Evolutionary conservation across 169 alveolate species (phyloP), one percentile per base, ranked within the genome.

Genomic region (Plasmodium vinckei): DNA sequence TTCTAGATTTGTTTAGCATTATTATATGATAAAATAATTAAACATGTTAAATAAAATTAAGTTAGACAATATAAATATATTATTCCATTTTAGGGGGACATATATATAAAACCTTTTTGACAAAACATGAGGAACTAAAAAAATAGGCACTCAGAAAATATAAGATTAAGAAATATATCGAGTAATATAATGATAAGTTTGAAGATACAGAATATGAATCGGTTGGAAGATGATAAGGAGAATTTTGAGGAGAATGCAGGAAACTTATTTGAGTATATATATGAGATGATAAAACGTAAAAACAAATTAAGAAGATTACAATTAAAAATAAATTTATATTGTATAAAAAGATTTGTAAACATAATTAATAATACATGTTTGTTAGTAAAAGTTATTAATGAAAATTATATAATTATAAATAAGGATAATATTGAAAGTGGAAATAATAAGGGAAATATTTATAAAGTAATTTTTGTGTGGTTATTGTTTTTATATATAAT

Each of bases 321-420:
- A 73, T 61, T 53, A 54, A 73, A 73, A 23, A 10, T 23, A 42
- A 73, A 64, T 15, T 6, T 73, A 17, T 61, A 47, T 61, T 61
- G 88, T 42, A 25, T 47, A n/a, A 51, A n/a, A 13, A 46, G 88
- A 65, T 73, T 72, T 73, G 57, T 61, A 15, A 65, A 73, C 46
- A 61, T 73, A 23, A 7, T 73, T 73, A 73, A 73, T 39, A 73
- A 73, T 17, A 44, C 51, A 27, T 21, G 60, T 9, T 73, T 73
- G 23, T 59, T 73, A 23, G 12, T 73, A 17, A 73, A 73, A 49
- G 15, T 73, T 63, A 46, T 53, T 9, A 61, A 25, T 61, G 57
- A 73, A 46, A 64, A 13, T 6, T 17, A 51, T 46, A 2, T 42
- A 21, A 2, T 39, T 27, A 23, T 13, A 61, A 33, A 33, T 4